Conservation (phyloP, 371 early-diverging fungal genomes). For the Choanephora cucurbitarum region DNA sequence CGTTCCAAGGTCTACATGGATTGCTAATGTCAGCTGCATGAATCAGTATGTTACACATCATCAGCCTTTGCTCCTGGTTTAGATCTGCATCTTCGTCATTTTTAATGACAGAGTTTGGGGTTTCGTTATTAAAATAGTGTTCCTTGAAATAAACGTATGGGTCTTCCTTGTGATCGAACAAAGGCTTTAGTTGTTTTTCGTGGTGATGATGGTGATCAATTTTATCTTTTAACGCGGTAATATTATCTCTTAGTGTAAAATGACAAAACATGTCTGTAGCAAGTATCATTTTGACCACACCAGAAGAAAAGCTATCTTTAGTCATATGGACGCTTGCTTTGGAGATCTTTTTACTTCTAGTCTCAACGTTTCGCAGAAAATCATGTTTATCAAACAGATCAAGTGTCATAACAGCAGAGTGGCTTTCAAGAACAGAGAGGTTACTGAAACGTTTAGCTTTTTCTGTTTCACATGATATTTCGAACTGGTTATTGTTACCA, state of each 20-base stretch:
- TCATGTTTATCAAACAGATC: conserved; percentile 71
- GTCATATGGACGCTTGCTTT: conserved; percentile 27
- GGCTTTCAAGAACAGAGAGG: conserved; percentile 81
- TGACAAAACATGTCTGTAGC: conserved; percentile 90
- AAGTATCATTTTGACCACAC: conserved; percentile 67
- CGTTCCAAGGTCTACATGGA: conserved; percentile 79
- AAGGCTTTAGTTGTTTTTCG: not conserved
- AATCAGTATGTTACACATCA: conserved; percentile 68
- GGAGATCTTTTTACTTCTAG: conserved; percentile 13
- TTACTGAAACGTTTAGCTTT: conserved; percentile 67
- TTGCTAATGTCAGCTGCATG: conserved; percentile 92
- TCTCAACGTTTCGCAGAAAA: conserved; percentile 51
- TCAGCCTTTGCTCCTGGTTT: conserved; percentile 55
- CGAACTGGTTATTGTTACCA: conserved; percentile 88
- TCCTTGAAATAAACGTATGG: conserved; percentile 12
- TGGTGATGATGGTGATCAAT: not conserved
- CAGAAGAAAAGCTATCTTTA: conserved; percentile 45
- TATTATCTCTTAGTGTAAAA: conserved; percentile 70
- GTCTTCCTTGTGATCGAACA: not conserved
- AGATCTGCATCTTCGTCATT: not conserved
- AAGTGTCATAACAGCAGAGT: conserved; percentile 72
- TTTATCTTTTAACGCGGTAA: conserved; percentile 14
- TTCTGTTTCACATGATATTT: conserved; percentile 80
- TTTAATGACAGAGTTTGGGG: not conserved
- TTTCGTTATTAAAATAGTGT: not conserved